A percentile compares a stretch with the other conserved stretches of the same genome.
These are phyloP conservation scores for Hanseniaspora taiwanica DNA, from an alignment of 805 yeast genomes.

Conservation along the genomic window DNA sequence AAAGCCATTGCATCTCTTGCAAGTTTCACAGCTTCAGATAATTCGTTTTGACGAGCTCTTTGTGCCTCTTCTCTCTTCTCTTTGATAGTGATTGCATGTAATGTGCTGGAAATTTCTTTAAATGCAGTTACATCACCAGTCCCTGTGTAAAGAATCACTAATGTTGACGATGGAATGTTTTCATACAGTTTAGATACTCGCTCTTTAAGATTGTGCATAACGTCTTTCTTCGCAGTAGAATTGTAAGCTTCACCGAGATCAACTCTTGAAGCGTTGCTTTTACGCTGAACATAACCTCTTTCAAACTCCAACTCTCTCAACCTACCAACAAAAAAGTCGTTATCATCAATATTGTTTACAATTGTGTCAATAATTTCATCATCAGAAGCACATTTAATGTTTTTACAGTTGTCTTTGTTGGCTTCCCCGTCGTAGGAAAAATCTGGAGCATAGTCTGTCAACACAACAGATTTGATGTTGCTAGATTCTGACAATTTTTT, in stretches of 20 bases:
- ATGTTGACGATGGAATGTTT: constrained; percentile 42
- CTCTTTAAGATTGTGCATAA: constrained; percentile 26
- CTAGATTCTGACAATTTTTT: constrained; percentile 23
- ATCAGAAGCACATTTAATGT: constrained; percentile 40
- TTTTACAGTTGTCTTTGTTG: constrained; percentile 17
- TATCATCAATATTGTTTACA: constrained; percentile 22
- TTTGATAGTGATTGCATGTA: constrained; percentile 29
- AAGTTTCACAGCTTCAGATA: constrained; percentile 31
- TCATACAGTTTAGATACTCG: constrained; percentile 38
- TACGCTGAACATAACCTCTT: constrained; percentile 22
- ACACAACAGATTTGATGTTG: constrained; percentile 17
- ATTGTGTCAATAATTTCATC: constrained; percentile 40
- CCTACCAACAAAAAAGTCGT: constrained; percentile 40
- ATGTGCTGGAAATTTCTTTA: constrained; percentile 28
- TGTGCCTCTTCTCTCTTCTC: constrained; percentile 31
- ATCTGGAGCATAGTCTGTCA: constrained; percentile 25
- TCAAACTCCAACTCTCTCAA: constrained; percentile 46
- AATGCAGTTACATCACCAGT: constrained; percentile 43
- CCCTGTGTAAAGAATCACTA: constrained; percentile 49
- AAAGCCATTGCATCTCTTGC: constrained; percentile 55
- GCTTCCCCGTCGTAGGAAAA: constrained; percentile 14
- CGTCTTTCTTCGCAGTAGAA: constrained; percentile 7
- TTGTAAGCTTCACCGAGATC: constrained; percentile 2
- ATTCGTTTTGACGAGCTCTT: constrained; percentile 30
- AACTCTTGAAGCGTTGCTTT: constrained; percentile 4